phyloP scores from a whole-genome alignment of 75 land plant species.

The Cupressus sempervirens region DNA sequence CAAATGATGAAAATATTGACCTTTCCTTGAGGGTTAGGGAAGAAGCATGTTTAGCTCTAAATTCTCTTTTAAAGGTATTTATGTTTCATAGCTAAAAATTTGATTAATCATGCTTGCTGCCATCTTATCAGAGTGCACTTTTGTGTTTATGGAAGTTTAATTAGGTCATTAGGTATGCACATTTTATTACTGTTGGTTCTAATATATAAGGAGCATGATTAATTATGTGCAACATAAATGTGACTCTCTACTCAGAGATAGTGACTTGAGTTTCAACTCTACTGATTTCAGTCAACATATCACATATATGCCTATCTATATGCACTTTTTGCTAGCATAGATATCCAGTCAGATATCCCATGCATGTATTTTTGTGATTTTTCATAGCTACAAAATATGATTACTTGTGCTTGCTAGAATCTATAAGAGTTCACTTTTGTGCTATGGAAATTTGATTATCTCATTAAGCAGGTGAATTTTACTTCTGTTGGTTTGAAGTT shows the following conservation, averaged over 20 bases:
- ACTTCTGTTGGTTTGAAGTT: neutral
- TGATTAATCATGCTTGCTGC: neutral
- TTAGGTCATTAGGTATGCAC: no score
- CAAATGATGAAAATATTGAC: conserved; percentile 27
- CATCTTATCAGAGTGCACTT: neutral
- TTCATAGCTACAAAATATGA: neutral
- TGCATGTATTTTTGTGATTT: neutral
- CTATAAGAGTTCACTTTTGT: neutral
- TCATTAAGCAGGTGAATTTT: neutral
- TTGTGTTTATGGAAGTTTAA: no score
- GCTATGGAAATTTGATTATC: neutral
- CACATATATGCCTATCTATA: no score
- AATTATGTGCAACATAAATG: no score
- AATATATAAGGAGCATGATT: no score
- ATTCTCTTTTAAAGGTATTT: conserved; percentile 69
- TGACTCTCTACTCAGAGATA: no score
- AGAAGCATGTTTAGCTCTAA: conserved; percentile 55
- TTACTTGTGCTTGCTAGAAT: neutral
- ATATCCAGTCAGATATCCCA: no score
- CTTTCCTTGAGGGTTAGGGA: conserved; percentile 40
- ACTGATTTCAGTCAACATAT: no score
- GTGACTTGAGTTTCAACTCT: no score
- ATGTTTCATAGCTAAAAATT: neutral
- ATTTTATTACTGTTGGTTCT: no score
- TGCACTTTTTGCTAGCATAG: no score